A percentile compares a stretch with the other conserved stretches of the same genome.
Evolutionary conservation across 768 basidiomycete genomes (phyloP).

Genomic region (Pleurotus cornucopiae): DNA sequence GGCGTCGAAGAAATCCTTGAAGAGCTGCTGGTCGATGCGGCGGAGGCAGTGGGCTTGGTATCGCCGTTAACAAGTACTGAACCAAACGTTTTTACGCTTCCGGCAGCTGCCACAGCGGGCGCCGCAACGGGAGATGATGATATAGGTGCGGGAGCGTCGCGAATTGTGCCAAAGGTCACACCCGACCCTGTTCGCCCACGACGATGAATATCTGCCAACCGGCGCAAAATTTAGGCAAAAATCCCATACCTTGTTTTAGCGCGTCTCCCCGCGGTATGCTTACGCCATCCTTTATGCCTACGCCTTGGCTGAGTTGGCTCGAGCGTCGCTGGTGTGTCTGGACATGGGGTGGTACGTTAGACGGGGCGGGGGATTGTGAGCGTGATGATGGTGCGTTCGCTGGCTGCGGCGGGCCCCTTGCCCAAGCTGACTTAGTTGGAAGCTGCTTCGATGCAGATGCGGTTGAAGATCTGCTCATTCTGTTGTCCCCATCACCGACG

Average conservation of each 20-base stretch:
- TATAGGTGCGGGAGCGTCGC: conserved; percentile 71
- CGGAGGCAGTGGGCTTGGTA: conserved; percentile 57
- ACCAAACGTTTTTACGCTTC: conserved; percentile 80
- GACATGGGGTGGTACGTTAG: conserved; percentile 37
- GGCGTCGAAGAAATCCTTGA: conserved; percentile 29
- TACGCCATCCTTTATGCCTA: conserved; percentile 77
- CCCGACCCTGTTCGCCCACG: conserved; percentile 38
- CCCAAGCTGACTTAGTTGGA: conserved; percentile 85
- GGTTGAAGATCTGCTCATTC: conserved; percentile 94
- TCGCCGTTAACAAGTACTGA: conserved; percentile 62
- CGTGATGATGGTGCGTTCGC: conserved; percentile 59
- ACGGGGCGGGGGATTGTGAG: conserved; percentile 73
- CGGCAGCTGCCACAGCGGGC: conserved; percentile 54
- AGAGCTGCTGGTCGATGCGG: conserved; percentile 30
- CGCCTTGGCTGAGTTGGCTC: conserved; percentile 66
- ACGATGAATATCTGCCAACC: neutral
- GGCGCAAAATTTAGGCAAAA: conserved; percentile 9
- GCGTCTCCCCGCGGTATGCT: conserved; percentile 64
- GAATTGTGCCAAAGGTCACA: conserved; percentile 89
- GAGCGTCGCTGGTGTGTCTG: conserved; percentile 74
- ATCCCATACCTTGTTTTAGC: conserved; percentile 59
- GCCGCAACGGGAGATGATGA: conserved; percentile 79
- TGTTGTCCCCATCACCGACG: conserved; percentile 19
- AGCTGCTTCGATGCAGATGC: conserved; percentile 71
- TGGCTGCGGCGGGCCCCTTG: conserved; percentile 78